Percentiles rank a stretch among this genome's conserved stretches.
Evolutionary conservation across 148 eudicot genomes (phyloP).

Genomic region (Rhododendron henanense): DNA sequence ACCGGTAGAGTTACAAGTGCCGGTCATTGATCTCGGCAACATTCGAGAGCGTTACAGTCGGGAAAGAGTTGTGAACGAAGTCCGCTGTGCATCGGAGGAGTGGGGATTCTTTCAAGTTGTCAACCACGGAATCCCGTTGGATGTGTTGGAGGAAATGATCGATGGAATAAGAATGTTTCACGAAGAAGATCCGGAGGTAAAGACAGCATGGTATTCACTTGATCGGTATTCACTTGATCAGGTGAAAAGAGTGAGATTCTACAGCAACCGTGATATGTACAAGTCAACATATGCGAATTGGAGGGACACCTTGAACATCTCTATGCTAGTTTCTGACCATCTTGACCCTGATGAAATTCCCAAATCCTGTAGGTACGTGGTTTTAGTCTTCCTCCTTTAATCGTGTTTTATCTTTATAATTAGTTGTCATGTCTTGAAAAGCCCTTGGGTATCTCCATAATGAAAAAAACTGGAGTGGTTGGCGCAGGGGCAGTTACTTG

Average conservation of each 20-base stretch:
- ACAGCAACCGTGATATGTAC: slow-evolving; percentile 33
- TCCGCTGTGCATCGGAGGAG: slow-evolving; percentile 18
- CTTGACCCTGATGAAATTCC: slow-evolving; percentile 17
- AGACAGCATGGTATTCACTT: slow-evolving; percentile 27
- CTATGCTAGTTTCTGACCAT: slow-evolving; percentile 8
- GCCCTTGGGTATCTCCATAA: background rate
- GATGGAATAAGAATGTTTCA: slow-evolving; percentile 17
- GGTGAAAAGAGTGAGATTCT: slow-evolving; percentile 8
- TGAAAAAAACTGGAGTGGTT: no score
- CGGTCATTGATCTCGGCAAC: background rate
- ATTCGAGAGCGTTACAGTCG: background rate
- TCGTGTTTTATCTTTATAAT: no score
- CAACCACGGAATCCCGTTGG: background rate
- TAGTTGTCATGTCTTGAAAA: background rate
- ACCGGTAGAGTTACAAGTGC: background rate
- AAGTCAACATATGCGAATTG: slow-evolving; percentile 20
- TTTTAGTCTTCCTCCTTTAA: background rate
- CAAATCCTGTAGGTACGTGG: slow-evolving; percentile 21
- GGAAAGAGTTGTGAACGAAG: slow-evolving; percentile 1
- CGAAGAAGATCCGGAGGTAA: slow-evolving; percentile 31
- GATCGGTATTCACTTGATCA: slow-evolving; percentile 34
- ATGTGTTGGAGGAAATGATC: background rate
- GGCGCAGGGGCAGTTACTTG: no score
- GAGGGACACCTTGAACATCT: slow-evolving; percentile 29
- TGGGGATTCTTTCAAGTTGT: background rate